Base-by-base conservation (phyloP, 1,139 yeast species). In the Hyphopichia fennica region DNA sequence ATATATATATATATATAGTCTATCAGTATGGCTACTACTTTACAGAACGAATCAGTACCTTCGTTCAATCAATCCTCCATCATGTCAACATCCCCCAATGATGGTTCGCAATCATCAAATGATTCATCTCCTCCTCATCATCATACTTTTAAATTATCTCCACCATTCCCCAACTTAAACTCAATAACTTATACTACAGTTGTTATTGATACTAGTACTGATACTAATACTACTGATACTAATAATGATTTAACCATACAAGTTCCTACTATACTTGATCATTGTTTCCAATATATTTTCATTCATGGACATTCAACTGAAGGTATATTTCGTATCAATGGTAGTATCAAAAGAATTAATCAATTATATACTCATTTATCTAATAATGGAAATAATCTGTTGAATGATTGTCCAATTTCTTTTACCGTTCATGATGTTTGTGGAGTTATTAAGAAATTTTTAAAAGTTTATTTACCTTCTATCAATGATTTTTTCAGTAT, bases 261-360 rank as follows among this genome's bases (percentile, higher is more conserved):
- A 11, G 16, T 59, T n/a, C 65, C 66, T 1, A 31, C 42, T 10
- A 46, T 60, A 13, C 37, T 63, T 28, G 47, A 46, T 8, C 58
- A 55, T 17, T 49, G 62, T 28, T 57, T 57, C 41, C 37, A 48
- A 9, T 57, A 50, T 41, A 50, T 63, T 4, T 20, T 20, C 8
- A 20, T 6, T 5, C 44, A 55, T 7, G 40, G 42, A 2, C 55
- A 60, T 15, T 11, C 17, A 5, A 50, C 48, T 14, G 65, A 63
- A 43, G 68, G 68, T 8, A 48, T 62, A 6, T 62, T 63, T 42
- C 50, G 68, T 29, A 56, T 62, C 18, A 62, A 59, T 41, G 68
- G 68, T 6, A 61, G 67, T 1, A 51, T 57, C 19, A 54, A 54
- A 36, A 53, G 60, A 37, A 49, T 58, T 19, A 56, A 54, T 30